Evolutionary conservation across 2,329 filamentous ascomycete genomes (phyloP), one percentile per base, ranked within the genome.

Genomic region (Byssochlamys sp.): DNA sequence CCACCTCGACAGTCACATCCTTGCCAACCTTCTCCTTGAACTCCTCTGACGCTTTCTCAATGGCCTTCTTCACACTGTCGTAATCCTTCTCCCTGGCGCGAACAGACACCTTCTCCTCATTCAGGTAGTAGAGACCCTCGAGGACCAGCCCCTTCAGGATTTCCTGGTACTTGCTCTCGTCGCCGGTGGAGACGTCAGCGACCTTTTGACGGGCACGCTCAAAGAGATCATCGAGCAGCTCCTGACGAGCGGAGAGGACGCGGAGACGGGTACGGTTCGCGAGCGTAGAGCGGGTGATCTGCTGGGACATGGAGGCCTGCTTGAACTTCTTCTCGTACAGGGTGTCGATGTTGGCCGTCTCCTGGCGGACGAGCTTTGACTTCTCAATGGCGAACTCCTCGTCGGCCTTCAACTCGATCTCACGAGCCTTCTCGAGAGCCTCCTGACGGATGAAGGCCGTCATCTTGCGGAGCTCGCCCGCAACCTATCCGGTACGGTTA

Each of bases 361-460:
- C 94, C 78, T 95, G 87, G 73, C 90, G 92, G 68, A 97, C 94
- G 54, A 99, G 89, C 82, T 96, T 96, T 69, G 91, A 94, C 80
- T 99, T 99, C 75, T 99, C 94, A 73, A 96, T 97, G 73, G 90
- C 89, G 78, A 97, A 97, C 77, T 99, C 94, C 77, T 97, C 91
- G 80, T 97, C 91, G 75, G 94, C 94, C 79, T 97, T 97, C 79
- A 97, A 88, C 72, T 94, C 85, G 77, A 99, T 97, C 78, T 99
- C 94, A 73, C 89, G 89, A 69, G 91, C 91, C 79, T 99, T 99
- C 75, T 99, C 94, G 71, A 88, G 84, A 59, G 94, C 94, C 80
- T 99, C 94, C 80, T 97, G 94, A 77, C 91, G 90, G 85, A 99
- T 99, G 84, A 99, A 99, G 73, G 91, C 92, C 60, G 94, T 97